Evolutionary conservation across 2,329 filamentous ascomycete genomes (phyloP).

Genomic region (Fusarium sp.): DNA sequence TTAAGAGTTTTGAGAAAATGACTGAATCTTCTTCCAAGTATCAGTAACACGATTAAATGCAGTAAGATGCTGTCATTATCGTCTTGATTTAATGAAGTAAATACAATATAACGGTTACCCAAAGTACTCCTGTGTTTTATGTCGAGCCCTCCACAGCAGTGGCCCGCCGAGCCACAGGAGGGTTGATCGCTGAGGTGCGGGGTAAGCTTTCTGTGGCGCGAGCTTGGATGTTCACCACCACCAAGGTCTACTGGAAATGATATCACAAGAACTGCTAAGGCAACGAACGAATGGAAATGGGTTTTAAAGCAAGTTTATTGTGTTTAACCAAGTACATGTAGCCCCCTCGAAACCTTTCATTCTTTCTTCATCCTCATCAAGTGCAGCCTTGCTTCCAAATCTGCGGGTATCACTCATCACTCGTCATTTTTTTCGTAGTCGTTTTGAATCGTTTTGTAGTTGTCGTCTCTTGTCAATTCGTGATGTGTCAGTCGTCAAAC

Average conservation of each 20-base stretch:
- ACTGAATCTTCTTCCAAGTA: no score
- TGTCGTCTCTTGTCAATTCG: neutral
- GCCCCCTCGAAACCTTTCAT: neutral
- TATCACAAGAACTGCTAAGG: constrained; percentile 5
- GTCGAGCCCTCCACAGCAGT: no score
- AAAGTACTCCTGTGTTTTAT: no score
- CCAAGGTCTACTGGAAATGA: neutral
- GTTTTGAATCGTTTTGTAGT: constrained; percentile 1
- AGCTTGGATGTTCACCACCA: constrained; percentile 1
- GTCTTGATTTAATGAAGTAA: no score
- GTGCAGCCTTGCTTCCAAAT: neutral
- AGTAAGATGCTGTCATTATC: no score
- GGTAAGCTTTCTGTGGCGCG: neutral
- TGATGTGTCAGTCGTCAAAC: neutral
- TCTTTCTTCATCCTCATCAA: neutral
- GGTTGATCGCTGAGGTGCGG: constrained; percentile 1
- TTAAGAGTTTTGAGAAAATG: no score
- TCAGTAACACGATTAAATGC: no score
- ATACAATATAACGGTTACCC: no score
- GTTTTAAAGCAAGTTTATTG: neutral
- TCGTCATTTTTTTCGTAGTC: neutral
- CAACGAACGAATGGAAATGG: neutral
- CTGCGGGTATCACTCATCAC: neutral
- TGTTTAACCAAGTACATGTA: constrained; percentile 5
- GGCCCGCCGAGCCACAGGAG: neutral